Evolutionary conservation across 2,329 filamentous ascomycete genomes (phyloP), one percentile per base, ranked within the genome.

Genomic region (Graphilbum ipis-grandicollis): DNA sequence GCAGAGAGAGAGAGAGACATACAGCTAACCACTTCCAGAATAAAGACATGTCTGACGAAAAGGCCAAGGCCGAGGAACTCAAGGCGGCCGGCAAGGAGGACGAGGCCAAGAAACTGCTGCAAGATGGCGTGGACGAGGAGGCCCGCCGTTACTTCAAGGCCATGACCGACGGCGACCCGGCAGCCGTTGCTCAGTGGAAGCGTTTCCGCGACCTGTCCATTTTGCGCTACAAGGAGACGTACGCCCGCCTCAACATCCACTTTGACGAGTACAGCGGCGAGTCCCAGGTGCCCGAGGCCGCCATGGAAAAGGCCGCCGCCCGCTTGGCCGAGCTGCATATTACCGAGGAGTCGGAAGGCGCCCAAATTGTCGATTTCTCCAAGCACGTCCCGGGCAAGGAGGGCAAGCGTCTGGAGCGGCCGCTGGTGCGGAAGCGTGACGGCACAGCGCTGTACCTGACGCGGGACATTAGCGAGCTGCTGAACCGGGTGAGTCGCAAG

Each of bases 371-470:
- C 39, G 73, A 85, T 53, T 82, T 85, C 50, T 60, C 67, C 37
- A 74, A 79, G 51, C 70, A 78, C 41, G 63, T 79, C 2, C 59
- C 68, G 9, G 73, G 73, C 40, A 78, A 79, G 56, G 59, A 66
- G 39, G 74, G 73, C 44, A 81, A 80, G 59, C 71, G 68, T 41
- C 67, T 83, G 10, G 79, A 77, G 47, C 75, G 72, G 50, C 70
- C 77, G 19, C 68, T 85, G 37, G 68, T 85, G 40, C 70, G 76
- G 45, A 80, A 82, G 59, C 72, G 70, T 46, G 75, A 81, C 44
- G 80, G 80, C 38, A 83, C 78, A 12, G 79, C 77, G 30, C 66
- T 83, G 25, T 86, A 88, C 52, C 65, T 86, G 33, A 82, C 81
- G 35, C 72, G 80, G 45, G 79, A 88, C 53, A 78, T 86, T 43